Conservation (phyloP, 2,329 filamentous ascomycete genomes). For the Xenoacremonium recifei region DNA sequence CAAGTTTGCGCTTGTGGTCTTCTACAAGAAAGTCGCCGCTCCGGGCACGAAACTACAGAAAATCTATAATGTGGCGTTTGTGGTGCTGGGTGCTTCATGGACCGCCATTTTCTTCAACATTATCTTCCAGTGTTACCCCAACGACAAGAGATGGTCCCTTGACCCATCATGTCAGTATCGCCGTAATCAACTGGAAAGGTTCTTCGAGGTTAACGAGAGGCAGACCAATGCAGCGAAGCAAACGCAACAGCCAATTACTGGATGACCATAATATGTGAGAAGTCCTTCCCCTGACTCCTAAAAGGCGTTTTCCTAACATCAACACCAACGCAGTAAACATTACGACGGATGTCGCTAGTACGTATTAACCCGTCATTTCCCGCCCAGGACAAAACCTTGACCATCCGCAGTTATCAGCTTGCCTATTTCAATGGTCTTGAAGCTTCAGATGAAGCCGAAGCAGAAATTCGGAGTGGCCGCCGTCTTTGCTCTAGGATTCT, state of each 20-base stretch:
- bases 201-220: neutral
- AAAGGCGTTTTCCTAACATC: neutral
- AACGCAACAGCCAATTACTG: slow-evolving; percentile 19
- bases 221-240: slow-evolving; percentile 18
- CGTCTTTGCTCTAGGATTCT: slow-evolving; percentile 30
- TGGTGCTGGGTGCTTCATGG: slow-evolving; percentile 28
- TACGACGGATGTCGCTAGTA: slow-evolving; percentile 19
- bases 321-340: slow-evolving; percentile 15
- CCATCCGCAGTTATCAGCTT: slow-evolving; percentile 25
- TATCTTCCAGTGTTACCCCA: slow-evolving; percentile 37
- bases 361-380: slow-evolving; percentile 1
- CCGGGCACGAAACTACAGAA: slow-evolving; percentile 33
- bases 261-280: slow-evolving; percentile 20
- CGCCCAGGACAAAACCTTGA: slow-evolving; percentile 6
- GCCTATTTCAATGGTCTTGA: slow-evolving; percentile 34
- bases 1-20: slow-evolving; percentile 39
- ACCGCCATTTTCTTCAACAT: slow-evolving; percentile 37
- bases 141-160: slow-evolving; percentile 29
- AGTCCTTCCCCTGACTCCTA: accelerated
- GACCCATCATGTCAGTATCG: slow-evolving; percentile 21
- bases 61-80: slow-evolving; percentile 36
- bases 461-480: slow-evolving; percentile 31
- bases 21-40: slow-evolving; percentile 39
- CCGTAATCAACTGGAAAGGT: neutral
- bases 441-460: slow-evolving; percentile 32